phyloP scores from a whole-genome alignment of 2,329 filamentous ascomycete genomes.

The Apiospora aurea region DNA sequence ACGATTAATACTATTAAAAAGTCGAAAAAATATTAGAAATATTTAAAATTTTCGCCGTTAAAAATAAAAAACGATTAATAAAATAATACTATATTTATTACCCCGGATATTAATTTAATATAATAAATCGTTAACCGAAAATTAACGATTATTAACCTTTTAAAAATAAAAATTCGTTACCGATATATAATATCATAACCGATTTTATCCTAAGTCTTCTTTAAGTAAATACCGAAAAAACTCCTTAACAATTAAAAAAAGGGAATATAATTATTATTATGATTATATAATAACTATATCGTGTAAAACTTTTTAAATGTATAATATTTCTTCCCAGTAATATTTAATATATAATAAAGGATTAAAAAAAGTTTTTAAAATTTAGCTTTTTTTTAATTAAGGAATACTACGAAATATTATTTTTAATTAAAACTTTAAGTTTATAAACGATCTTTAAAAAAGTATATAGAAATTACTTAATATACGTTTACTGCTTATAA shows the following conservation, averaged over 20 bases:
- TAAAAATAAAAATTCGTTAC: background rate
- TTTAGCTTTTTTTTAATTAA: background rate
- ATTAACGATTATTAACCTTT: background rate
- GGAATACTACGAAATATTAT: too few species aligned
- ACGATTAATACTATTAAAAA: background rate
- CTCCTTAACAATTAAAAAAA: background rate
- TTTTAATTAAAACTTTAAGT: too few species aligned
- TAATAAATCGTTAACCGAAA: too few species aligned
- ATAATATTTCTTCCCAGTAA: background rate
- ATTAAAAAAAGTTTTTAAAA: background rate
- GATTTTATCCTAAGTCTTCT: background rate
- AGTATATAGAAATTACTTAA: too few species aligned
- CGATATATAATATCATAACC: background rate
- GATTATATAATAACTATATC: background rate
- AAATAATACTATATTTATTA: slow-evolving; percentile 18
- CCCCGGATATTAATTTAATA: background rate
- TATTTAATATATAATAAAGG: background rate
- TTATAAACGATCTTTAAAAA: background rate
- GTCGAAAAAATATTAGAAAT: too few species aligned
- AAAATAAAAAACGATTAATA: background rate
- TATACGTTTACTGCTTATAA: too few species aligned
- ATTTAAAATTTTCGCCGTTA: background rate
- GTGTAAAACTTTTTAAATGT: background rate
- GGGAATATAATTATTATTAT: background rate
- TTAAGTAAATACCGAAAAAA: background rate